Evolutionary conservation across 129 eudicot species (phyloP), one percentile per base, ranked within the genome.

Genomic region (Cynara cardunculus): DNA sequence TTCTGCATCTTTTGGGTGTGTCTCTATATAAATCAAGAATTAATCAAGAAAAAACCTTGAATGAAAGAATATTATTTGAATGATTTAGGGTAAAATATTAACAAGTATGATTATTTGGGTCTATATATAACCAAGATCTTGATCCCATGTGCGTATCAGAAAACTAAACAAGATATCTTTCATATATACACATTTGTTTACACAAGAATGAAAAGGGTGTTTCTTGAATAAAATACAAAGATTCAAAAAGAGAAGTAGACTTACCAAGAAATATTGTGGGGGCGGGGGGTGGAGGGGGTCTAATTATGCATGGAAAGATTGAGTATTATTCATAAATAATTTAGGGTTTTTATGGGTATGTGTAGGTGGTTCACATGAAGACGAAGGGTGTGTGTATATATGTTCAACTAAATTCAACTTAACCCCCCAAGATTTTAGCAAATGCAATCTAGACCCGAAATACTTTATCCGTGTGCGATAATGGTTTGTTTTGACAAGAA

Each of bases 291-390:
- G 24, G 30, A 32, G 5, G 7, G 24, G 35, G 80, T 65, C 67
- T 41, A 21, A 65, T 81, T 76, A 35, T 68, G 79, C 82, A 78
- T 72, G 75, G 74, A 83, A 83, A 83, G 86, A 83, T 77, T 64
- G 86, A 83, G 74, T 67, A 16, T 83, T 64, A 74, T 35, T 19
- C 24, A 39, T 41, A 61, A 77, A 83, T 44, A 73, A 53, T 77
- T 83, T 83, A 77, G 78, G 83, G 78, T 82, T 82, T 73, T 83
- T 72, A 83, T 77, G 86, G 86, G 78, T 71, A 41, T 77, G 49
- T 77, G 78, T 73, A 83, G 82, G 82, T 83, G n/a, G 78, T 78
- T 83, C 79, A 83, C 83, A 83, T 83, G 82, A 83, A 83, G 86
- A 83, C 25, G 59, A 39, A 78, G 72, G 74, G 70, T 25, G 83